A percentile compares a stretch with the other conserved stretches of the same genome.
Evolutionary conservation across 2,329 filamentous ascomycete species (phyloP).

Genomic region (Epichloe aotearoae): DNA sequence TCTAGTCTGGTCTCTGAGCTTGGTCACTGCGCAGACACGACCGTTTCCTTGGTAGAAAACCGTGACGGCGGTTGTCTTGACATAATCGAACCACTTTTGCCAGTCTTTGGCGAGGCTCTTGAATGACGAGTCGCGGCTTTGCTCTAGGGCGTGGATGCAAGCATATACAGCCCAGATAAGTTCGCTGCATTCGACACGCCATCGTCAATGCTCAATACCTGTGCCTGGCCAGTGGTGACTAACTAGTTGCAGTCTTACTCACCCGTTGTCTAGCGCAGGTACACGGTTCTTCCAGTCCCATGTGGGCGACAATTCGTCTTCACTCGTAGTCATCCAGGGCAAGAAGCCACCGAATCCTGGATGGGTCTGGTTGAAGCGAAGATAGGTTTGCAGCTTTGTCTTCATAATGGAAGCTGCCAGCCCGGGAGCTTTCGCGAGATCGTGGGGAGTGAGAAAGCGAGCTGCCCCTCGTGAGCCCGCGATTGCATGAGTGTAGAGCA

Average conservation of each 20-base stretch:
- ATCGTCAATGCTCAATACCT: not conserved
- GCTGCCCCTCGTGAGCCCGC: constrained; percentile 24
- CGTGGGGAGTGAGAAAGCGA: constrained; percentile 22
- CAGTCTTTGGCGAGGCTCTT: constrained; percentile 20
- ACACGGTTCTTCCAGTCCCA: constrained; percentile 25
- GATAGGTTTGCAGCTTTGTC: constrained; percentile 25
- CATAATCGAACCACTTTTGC: constrained; percentile 28
- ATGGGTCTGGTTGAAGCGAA: constrained; percentile 26
- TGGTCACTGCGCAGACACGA: constrained; percentile 25
- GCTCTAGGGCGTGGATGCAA: constrained; percentile 23
- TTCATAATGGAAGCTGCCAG: constrained; percentile 24
- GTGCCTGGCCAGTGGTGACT: not conserved
- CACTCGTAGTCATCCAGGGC: constrained; percentile 23
- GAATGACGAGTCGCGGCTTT: constrained; percentile 10
- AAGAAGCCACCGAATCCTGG: constrained; percentile 28
- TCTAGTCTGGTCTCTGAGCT: constrained; percentile 21
- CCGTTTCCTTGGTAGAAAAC: constrained; percentile 26
- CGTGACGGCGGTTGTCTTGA: constrained; percentile 21
- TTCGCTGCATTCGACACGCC: constrained; percentile 15
- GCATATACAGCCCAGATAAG: constrained; percentile 30
- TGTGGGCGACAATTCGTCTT: constrained; percentile 18
- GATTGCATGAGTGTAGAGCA: constrained; percentile 29
- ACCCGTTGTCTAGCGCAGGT: constrained; percentile 28
- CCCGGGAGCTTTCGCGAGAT: constrained; percentile 17
- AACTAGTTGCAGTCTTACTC: not conserved